Base-by-base conservation (phyloP, 2,329 filamentous ascomycete species). In the Parafenestella ontariensis region DNA sequence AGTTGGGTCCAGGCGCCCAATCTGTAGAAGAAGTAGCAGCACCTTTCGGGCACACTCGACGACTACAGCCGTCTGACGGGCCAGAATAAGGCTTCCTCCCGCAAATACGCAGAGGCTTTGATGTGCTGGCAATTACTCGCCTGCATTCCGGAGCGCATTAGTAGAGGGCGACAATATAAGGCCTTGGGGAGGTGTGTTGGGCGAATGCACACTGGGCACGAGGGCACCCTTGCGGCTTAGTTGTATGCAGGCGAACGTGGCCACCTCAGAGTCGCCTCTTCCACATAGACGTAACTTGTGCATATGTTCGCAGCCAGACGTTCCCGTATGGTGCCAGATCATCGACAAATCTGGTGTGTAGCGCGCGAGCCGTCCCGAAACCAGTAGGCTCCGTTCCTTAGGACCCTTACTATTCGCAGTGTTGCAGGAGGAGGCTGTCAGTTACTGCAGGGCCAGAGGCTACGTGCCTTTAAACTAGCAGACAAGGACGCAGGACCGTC, bases 91-190 rank as follows among this genome's bases (percentile, higher is more conserved):
- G 69, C 70, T 68, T 62, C 66, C 54, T 65, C 63, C 51, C 67
- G 58, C 58, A 55, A 53, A 56, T 63, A 57, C 61, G 57, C 61
- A 63, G 65, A 70, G 70, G 65, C 68, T 68, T 65, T 74, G 74
- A 76, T 76, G 74, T 75, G 74, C 63, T 76, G 74, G 72, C 74
- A 76, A 61, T 65, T 60, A 65, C 44, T 65, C 54, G 59, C 69
- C 70, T 72, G 74, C 72, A 71, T 66, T 71, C 62, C 60, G 66
- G 56, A 65, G 69, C 65, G 67, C 65, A 71, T 74, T 74, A 71
- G 72, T 71, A 71, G 70, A 69, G 54, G 61, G 59, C 62, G 55
- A 70, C 70, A 72, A 68, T 74, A 69, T 72, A 74, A 65, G 72
- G 61, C 62, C 64, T 68, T 64, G 55, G 62, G 59, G 62, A 63